Conservation (phyloP, 163 green algal species). For the Coccomyxa subellipsoidea region DNA sequence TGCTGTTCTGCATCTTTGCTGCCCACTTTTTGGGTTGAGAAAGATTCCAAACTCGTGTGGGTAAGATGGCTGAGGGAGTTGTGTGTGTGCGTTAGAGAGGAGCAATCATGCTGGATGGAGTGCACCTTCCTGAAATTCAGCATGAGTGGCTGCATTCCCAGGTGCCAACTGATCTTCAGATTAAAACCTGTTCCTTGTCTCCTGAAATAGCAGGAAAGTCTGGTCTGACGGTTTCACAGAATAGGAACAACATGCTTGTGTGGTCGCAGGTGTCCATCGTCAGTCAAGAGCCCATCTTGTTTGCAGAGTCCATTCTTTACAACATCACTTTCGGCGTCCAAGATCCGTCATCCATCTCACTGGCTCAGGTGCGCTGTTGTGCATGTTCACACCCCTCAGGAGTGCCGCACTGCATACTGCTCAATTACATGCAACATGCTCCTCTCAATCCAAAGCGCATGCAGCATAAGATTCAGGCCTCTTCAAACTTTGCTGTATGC, state of each 20-base stretch:
- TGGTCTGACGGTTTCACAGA: too few species aligned
- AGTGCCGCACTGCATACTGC: too few species aligned
- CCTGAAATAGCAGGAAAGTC: too few species aligned
- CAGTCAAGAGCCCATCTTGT: constrained; percentile 59
- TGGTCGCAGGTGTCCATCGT: constrained; percentile 38
- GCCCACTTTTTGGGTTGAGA: too few species aligned
- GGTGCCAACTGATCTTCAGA: constrained; percentile 13
- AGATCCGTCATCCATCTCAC: constrained; percentile 9
- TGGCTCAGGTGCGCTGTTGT: constrained; percentile 19
- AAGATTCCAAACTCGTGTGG: too few species aligned
- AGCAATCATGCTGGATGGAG: constrained; percentile 49
- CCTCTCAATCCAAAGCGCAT: too few species aligned
- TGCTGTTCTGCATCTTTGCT: not conserved
- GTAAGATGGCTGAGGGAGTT: not conserved
- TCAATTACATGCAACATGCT: too few species aligned
- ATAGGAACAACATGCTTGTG: not conserved
- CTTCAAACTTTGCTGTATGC: too few species aligned
- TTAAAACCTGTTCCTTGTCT: not conserved
- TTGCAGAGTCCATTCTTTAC: constrained; percentile 47
- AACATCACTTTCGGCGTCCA: constrained; percentile 53
- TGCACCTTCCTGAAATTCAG: constrained; percentile 44
- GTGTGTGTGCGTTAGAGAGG: constrained; percentile 11
- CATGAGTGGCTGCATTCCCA: constrained; percentile 58
- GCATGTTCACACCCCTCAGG: not conserved
- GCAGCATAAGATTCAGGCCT: too few species aligned